Percentiles rank a stretch among this genome's conserved stretches.
Conservation (phyloP, 495 filamentous ascomycete species). For the Acidiella bohemica region DNA sequence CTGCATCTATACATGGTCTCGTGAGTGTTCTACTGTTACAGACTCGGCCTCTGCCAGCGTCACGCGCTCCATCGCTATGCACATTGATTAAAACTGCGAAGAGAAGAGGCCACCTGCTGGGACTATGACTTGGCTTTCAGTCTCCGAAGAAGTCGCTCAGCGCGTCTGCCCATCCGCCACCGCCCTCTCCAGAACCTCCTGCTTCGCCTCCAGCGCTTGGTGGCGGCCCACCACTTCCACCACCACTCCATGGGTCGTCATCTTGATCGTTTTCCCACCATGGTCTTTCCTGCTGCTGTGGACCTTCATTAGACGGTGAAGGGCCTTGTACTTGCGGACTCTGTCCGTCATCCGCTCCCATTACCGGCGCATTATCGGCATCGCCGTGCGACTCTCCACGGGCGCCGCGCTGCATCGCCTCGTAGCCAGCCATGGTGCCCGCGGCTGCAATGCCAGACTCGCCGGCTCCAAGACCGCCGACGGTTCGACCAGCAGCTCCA, state of each 20-base stretch:
- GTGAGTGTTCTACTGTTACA: too few species aligned
- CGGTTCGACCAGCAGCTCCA: constrained; percentile 33
- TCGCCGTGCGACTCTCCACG: constrained; percentile 4
- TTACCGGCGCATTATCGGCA: constrained; percentile 13
- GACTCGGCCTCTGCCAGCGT: too few species aligned
- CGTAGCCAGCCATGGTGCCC: constrained; percentile 49
- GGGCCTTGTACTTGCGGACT: constrained; percentile 13
- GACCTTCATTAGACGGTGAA: constrained; percentile 3
- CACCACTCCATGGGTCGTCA: constrained; percentile 33
- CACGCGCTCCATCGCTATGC: too few species aligned
- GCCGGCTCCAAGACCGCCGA: constrained; percentile 28
- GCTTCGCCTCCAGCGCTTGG: constrained; percentile 28
- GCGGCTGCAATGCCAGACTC: constrained; percentile 41
- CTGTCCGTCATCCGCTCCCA: constrained; percentile 15
- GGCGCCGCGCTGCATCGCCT: constrained; percentile 45
- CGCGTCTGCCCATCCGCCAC: constrained; percentile 21
- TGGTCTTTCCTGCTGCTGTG: not conserved
- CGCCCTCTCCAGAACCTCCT: constrained; percentile 20
- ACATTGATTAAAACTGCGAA: too few species aligned
- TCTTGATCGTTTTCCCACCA: constrained; percentile 25
- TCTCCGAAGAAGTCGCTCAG: constrained; percentile 21
- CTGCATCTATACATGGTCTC: too few species aligned
- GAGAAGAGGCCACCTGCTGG: too few species aligned
- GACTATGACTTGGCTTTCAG: too few species aligned
- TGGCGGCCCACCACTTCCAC: constrained; percentile 23